Percentiles rank a stretch among this genome's conserved stretches.
Evolutionary conservation across 169 alveolate species (phyloP).

Genomic region (Prorocentrum cordatum): DNA sequence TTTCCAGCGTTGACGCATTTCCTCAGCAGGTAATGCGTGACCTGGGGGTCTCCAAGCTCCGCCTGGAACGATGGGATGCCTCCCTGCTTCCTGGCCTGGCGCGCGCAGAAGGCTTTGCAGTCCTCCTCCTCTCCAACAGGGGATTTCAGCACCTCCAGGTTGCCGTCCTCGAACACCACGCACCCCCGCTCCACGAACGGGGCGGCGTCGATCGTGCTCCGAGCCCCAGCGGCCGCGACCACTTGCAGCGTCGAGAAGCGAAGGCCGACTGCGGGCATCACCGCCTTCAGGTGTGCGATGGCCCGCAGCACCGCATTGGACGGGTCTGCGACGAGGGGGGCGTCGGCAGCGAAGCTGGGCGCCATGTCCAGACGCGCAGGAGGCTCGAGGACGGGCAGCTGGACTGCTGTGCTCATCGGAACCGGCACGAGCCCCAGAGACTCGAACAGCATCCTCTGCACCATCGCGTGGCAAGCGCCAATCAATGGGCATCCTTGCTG

Average conservation of each 20-base stretch:
- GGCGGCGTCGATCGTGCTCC: not conserved
- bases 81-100: not conserved
- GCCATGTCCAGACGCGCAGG: constrained; percentile 13
- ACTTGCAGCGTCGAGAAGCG: not conserved
- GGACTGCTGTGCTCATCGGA: not conserved
- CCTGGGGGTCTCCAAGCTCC: not conserved
- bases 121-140: not conserved
- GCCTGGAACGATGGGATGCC: not conserved
- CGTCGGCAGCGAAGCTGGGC: constrained; percentile 23
- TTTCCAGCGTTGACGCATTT: not conserved
- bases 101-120: not conserved
- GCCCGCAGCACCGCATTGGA: constrained; percentile 13
- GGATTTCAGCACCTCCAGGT: not conserved
- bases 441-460: constrained; percentile 16
- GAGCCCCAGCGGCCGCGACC: constrained; percentile 1
- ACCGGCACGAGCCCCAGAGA: not conserved
- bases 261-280: not conserved
- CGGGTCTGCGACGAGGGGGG: not conserved
- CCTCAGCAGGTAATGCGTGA: not conserved
- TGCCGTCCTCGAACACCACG: not conserved
- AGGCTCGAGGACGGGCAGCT: not conserved
- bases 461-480: constrained; percentile 26
- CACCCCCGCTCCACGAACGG: not conserved
- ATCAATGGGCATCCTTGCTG: constrained; percentile 9
- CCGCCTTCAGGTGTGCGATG: not conserved